Evolutionary conservation across 2,329 filamentous ascomycete genomes (phyloP).

Genomic region (Dothiorella sarmentorum): DNA sequence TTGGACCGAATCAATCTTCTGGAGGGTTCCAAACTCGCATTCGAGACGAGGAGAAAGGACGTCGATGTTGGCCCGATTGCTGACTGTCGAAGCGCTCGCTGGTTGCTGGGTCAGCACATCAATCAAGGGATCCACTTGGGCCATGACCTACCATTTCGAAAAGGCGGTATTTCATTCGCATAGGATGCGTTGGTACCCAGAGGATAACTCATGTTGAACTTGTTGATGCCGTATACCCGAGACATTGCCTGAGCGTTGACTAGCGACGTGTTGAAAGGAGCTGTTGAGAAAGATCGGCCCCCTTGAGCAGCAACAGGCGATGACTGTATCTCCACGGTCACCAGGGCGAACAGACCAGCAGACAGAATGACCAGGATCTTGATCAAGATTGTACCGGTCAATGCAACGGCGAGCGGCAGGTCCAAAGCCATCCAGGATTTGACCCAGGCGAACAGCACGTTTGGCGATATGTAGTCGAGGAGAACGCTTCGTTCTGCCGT

Average conservation of each 20-base stretch:
- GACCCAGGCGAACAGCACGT: neutral
- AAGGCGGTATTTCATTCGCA: neutral
- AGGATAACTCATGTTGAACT: neutral
- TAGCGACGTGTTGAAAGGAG: neutral
- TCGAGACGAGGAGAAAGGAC: too few relatives aligned
- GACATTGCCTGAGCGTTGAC: neutral
- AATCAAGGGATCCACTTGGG: too few relatives aligned
- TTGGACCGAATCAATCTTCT: too few relatives aligned
- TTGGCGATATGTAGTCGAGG: neutral
- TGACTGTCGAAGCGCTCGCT: too few relatives aligned
- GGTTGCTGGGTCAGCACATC: too few relatives aligned
- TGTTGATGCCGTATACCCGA: neutral
- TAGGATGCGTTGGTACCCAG: neutral
- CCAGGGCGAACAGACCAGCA: neutral
- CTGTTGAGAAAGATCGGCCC: neutral
- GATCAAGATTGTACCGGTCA: neutral
- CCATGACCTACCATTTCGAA: neutral
- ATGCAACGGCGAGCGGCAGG: neutral
- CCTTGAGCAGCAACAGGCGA: neutral
- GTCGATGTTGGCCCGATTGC: too few relatives aligned
- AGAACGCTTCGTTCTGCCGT: neutral
- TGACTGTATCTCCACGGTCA: neutral
- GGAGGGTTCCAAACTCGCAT: too few relatives aligned
- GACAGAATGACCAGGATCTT: neutral
- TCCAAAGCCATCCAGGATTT: neutral